These are phyloP conservation scores for Cynara cardunculus DNA, from an alignment of 129 eudicot species.

Conservation along the genomic window DNA sequence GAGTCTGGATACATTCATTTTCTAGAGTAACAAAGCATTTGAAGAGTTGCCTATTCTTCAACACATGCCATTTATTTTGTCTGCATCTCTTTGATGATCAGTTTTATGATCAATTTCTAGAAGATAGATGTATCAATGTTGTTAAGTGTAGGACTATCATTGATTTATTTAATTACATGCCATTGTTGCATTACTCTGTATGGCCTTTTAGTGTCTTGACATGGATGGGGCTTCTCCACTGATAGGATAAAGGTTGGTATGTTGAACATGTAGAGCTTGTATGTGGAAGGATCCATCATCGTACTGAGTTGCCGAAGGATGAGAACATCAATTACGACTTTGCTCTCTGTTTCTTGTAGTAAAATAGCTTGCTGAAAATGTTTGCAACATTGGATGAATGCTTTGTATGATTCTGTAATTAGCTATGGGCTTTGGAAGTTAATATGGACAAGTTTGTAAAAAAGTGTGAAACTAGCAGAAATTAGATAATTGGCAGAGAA, in stretches of 20 bases:
- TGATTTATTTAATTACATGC: not conserved
- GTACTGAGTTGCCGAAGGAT: not conserved
- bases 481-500: not conserved
- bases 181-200: not conserved
- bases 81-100: not conserved
- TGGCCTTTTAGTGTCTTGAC: not conserved
- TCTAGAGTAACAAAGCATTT: not conserved
- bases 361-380: not conserved
- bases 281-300: not conserved
- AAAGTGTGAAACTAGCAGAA: not conserved
- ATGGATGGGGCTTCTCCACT: not conserved
- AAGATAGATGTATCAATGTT: not conserved
- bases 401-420: not conserved
- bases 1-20: conserved; percentile 20
- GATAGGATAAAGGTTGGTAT: not conserved
- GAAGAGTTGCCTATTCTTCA: not conserved
- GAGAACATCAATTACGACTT: not conserved
- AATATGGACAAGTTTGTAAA: not conserved
- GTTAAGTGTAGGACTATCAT: not conserved
- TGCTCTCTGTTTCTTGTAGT: too few species aligned
- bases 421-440: not conserved
- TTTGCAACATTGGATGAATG: not conserved
- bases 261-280: not conserved
- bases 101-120: not conserved
- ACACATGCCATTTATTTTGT: not conserved